phyloP scores from a whole-genome alignment of 441 rosid species.

The Hypseocharis bilobata region DNA sequence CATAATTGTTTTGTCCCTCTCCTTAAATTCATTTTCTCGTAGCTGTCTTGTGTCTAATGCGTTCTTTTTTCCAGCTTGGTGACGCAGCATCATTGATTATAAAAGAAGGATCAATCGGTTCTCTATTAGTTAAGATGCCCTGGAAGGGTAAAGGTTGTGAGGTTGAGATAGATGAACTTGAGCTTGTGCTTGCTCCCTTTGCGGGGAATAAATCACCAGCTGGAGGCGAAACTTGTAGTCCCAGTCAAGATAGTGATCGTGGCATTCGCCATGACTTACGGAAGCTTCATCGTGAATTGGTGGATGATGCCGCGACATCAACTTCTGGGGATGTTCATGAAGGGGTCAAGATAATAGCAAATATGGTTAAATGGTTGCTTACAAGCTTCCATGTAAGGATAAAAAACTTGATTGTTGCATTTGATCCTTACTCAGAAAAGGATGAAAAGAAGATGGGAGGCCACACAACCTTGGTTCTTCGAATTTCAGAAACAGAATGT shows the following conservation, averaged over 20 bases:
- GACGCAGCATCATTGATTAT: constrained; percentile 48
- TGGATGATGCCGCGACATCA: constrained; percentile 34
- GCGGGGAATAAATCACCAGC: constrained; percentile 23
- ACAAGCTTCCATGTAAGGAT: constrained; percentile 73
- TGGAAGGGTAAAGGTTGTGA: constrained; percentile 73
- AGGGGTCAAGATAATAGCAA: constrained; percentile 96
- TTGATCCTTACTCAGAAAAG: constrained; percentile 48
- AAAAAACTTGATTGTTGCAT: constrained; percentile 69
- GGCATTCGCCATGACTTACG: constrained; percentile 28
- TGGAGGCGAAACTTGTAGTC: constrained; percentile 29
- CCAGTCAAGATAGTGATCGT: constrained; percentile 29
- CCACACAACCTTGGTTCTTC: constrained; percentile 54
- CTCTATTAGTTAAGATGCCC: constrained; percentile 72
- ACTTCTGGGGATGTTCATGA: constrained; percentile 68
- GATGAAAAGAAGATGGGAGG: constrained; percentile 29
- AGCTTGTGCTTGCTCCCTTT: constrained; percentile 64
- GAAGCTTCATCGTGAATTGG: constrained; percentile 33
- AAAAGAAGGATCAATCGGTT: constrained; percentile 94
- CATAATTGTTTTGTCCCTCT: background rate
- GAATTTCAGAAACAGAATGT: constrained; percentile 60
- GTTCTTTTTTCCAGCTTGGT: constrained; percentile 45
- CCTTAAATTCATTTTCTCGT: constrained; percentile 1
- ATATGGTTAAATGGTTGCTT: constrained; percentile 88
- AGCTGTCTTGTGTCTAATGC: constrained; percentile 4
- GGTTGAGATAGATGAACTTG: constrained; percentile 88